phyloP scores from a whole-genome alignment of 495 filamentous ascomycete genomes.

The Platismatia glauca region DNA sequence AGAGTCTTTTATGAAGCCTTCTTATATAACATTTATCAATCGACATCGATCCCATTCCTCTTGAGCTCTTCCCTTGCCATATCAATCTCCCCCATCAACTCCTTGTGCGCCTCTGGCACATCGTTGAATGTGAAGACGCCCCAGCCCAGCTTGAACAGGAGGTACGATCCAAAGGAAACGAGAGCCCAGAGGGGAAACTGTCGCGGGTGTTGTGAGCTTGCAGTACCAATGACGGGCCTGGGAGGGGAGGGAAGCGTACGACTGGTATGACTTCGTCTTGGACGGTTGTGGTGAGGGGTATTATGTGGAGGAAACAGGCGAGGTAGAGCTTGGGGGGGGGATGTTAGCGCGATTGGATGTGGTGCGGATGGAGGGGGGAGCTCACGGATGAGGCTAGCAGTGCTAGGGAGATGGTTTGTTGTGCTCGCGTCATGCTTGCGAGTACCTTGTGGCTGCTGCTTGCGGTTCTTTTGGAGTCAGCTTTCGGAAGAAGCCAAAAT shows the following conservation, averaged over 20 bases:
- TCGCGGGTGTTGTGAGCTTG: constrained; percentile 5
- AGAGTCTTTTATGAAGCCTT: background rate
- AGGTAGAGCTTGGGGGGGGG: constrained; percentile 64
- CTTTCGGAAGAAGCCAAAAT: too few species aligned
- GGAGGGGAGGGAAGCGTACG: constrained; percentile 30
- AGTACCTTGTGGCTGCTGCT: background rate
- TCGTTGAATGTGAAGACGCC: constrained; percentile 95
- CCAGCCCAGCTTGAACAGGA: constrained; percentile 82
- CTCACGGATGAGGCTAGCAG: constrained; percentile 81
- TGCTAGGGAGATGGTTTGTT: constrained; percentile 79
- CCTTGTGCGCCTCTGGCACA: constrained; percentile 81
- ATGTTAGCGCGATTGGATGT: constrained; percentile 5
- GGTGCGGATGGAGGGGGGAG: constrained; percentile 3
- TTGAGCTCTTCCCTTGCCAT: constrained; percentile 43
- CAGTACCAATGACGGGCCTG: constrained; percentile 6
- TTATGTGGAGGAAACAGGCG: constrained; percentile 69
- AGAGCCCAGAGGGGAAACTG: constrained; percentile 89
- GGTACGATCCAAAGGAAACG: constrained; percentile 86
- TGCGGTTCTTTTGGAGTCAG: too few species aligned
- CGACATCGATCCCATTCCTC: constrained; percentile 41
- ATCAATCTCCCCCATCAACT: constrained; percentile 64
- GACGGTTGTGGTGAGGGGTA: constrained; percentile 66
- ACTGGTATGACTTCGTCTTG: constrained; percentile 47
- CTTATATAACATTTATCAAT: constrained; percentile 25
- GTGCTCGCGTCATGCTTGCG: constrained; percentile 74